phyloP scores from a whole-genome alignment of 2,329 filamentous ascomycete genomes.

The Calonectria crousiana region DNA sequence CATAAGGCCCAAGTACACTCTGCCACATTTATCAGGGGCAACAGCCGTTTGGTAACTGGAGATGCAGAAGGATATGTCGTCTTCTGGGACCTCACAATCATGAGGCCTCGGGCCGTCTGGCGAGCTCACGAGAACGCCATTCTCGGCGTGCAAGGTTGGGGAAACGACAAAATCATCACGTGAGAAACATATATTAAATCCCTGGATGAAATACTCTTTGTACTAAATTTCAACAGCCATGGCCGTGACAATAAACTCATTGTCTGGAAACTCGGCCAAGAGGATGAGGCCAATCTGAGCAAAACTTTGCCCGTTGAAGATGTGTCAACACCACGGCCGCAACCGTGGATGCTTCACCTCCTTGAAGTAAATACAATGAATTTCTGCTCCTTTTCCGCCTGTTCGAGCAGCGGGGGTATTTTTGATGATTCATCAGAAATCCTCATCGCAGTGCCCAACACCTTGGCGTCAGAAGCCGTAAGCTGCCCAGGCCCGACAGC shows the following conservation, averaged over 20 bases:
- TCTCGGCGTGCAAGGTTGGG: slow-evolving; percentile 80
- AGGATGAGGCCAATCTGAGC: slow-evolving; percentile 74
- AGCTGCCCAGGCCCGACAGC: slow-evolving; percentile 38
- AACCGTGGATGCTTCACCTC: slow-evolving; percentile 88
- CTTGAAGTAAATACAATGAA: slow-evolving; percentile 93
- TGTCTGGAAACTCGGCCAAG: slow-evolving; percentile 79
- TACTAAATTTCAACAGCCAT: slow-evolving; percentile 69
- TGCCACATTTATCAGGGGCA: slow-evolving; percentile 77
- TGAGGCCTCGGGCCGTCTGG: slow-evolving; percentile 88
- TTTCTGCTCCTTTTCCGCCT: slow-evolving; percentile 86
- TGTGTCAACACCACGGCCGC: slow-evolving; percentile 59
- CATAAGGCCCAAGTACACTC: slow-evolving; percentile 86
- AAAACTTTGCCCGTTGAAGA: slow-evolving; percentile 78
- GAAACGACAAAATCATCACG: slow-evolving; percentile 82
- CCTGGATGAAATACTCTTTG: not conserved
- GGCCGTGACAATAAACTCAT: slow-evolving; percentile 89
- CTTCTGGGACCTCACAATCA: slow-evolving; percentile 85
- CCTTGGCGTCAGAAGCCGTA: slow-evolving; percentile 77
- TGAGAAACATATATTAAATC: slow-evolving; percentile 57
- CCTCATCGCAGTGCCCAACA: slow-evolving; percentile 85
- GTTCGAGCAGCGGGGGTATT: slow-evolving; percentile 52
- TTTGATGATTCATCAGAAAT: slow-evolving; percentile 55
- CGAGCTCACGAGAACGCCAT: slow-evolving; percentile 84
- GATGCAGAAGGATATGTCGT: slow-evolving; percentile 93
- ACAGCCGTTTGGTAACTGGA: slow-evolving; percentile 83